A percentile compares a stretch with the other conserved stretches of the same genome.
Evolutionary conservation across 225 moss, liverwort and hornwort genomes (phyloP).

Genomic region (Pseudisothecium myosuroides): DNA sequence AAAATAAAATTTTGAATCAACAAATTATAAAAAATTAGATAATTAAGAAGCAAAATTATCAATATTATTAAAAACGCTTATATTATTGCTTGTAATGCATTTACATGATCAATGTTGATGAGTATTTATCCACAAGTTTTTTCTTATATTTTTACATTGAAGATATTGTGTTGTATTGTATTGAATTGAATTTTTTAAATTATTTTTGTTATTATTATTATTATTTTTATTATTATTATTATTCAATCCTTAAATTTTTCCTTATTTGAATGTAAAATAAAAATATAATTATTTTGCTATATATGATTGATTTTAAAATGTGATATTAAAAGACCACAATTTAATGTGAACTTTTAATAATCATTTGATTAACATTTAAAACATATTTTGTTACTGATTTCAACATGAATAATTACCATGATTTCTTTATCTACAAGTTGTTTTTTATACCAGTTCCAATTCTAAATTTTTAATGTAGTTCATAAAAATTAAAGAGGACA

Average conservation of each 20-base stretch:
- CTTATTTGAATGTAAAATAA: too few relatives aligned
- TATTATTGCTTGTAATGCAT: not conserved
- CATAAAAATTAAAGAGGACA: not conserved
- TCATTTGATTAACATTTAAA: not conserved
- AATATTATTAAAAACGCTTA: not conserved
- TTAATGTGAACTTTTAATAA: not conserved
- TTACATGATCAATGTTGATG: too few relatives aligned
- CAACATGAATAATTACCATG: too few relatives aligned
- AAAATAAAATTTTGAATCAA: not conserved
- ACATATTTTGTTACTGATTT: not conserved
- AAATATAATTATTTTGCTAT: rapidly evolving
- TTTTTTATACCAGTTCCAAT: too few relatives aligned
- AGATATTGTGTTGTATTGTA: not conserved
- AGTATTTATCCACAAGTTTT: not conserved
- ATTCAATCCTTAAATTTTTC: too few relatives aligned
- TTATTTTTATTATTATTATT: too few relatives aligned
- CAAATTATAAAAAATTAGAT: too few relatives aligned
- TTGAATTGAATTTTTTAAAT: too few relatives aligned
- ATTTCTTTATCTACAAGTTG: not conserved
- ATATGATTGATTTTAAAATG: not conserved
- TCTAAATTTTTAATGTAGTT: too few relatives aligned
- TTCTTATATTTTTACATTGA: not conserved
- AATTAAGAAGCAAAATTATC: too few relatives aligned
- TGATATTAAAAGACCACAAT: not conserved
- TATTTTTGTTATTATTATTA: too few relatives aligned